Base-by-base conservation (phyloP, 331 rosid genomes). In the Malus hybrid region DNA sequence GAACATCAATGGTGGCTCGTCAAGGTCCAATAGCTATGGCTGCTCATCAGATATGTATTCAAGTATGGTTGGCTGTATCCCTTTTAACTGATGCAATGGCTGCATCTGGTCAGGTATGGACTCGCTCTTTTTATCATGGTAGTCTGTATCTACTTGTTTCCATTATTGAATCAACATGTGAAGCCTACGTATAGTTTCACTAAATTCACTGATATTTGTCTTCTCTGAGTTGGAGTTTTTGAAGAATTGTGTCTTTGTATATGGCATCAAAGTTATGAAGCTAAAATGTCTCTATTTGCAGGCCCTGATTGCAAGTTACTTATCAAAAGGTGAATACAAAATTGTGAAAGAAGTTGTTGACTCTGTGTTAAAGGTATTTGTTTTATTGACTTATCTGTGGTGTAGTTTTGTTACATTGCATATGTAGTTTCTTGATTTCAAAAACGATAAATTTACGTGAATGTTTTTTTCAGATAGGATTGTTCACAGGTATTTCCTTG, bases 31-130 rank as follows among this genome's bases (percentile, higher is more conserved):
- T 89, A 59, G 96, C 95, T 70, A 90, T 94, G 99, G 99, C 99
- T 82, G 97, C 96, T 76, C 97, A 94, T 88, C 99, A 94, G 86
- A 90, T 94, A 86, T 94, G 96, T 19, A 77, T 94, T 86, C 99
- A 94, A 87, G 97, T 94, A 16, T 94, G 99, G 99, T 80, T 92
- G 83, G 97, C 99, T 8, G 97, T 94, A 65, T 94, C 99, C 42
- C 99, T 92, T 76, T 93, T 94, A 63, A 88, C 94, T 29, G 99
- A 94, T 90, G 88, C 99, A 2, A 76, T 92, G 73, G 96, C 91
- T 82, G 71, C 90, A 81, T 90, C 99, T 79, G 85, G 80, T 80
- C 99, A 94, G 99, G 99, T 92, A 85, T 62, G 69, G 32, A 56
- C 69, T 79, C 33, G 19, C 64, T 75, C 75, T 18, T 80, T 64